Evolutionary conservation across 1,284 basidiomycete species (phyloP).

Genomic region (Apiotrichum siamense): DNA sequence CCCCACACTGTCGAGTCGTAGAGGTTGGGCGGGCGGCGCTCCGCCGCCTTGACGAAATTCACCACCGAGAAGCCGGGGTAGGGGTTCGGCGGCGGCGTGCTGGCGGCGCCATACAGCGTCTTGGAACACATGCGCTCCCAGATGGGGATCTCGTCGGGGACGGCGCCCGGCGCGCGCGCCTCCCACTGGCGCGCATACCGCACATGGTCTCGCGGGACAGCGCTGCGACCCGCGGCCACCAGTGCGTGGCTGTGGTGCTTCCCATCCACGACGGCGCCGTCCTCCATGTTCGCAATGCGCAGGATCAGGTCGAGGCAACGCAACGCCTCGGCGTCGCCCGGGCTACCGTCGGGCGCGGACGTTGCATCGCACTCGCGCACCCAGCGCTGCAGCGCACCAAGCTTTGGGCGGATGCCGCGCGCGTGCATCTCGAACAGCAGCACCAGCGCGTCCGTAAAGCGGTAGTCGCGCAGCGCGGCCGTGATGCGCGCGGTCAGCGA

Average conservation of each 20-base stretch:
- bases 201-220: constrained; percentile 15
- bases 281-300: constrained; percentile 45
- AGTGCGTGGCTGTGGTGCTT: constrained; percentile 6
- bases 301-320: constrained; percentile 54
- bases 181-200: constrained; percentile 30
- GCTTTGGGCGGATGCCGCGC: constrained; percentile 51
- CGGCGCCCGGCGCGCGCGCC: constrained; percentile 26
- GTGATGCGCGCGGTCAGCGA: constrained; percentile 53
- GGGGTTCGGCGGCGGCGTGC: constrained; percentile 10
- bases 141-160: constrained; percentile 30
- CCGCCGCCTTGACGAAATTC: constrained; percentile 46
- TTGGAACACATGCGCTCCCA: constrained; percentile 35
- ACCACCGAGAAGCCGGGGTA: constrained; percentile 32
- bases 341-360: constrained; percentile 38
- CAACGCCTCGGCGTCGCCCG: constrained; percentile 45
- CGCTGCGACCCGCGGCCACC: constrained; percentile 18
- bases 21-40: constrained; percentile 51
- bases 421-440: constrained; percentile 55
- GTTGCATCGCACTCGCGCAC: constrained; percentile 56
- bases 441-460: constrained; percentile 51
- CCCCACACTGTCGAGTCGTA: constrained; percentile 53
- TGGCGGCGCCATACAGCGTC: constrained; percentile 27
- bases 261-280: too few species aligned
- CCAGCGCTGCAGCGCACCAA: constrained; percentile 57
- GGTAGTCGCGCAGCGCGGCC: constrained; percentile 50